Conservation (phyloP, 176 grass and related monocot genomes). For the Puya raimondii region DNA sequence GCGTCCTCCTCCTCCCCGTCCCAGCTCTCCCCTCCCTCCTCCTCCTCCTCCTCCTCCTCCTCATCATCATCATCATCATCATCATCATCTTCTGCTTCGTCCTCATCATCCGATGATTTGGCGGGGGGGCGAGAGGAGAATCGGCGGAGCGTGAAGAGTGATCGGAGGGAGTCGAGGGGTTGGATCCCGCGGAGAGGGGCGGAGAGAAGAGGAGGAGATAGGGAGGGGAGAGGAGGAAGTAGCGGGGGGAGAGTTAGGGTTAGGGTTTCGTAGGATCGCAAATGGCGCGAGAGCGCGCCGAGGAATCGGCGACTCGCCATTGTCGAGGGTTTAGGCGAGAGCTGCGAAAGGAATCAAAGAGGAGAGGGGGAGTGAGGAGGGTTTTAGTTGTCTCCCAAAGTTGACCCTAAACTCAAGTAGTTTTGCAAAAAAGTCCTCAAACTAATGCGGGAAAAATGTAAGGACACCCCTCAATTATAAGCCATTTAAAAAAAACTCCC, state of each 20-base stretch:
- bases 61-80: conserved; percentile 25
- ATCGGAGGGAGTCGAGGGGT: conserved; percentile 10
- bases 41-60: conserved; percentile 18
- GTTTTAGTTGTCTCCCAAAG: neutral
- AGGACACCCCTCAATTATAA: no score
- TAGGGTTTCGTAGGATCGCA: conserved; percentile 7
- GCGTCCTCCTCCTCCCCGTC: conserved; percentile 37
- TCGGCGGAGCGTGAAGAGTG: conserved; percentile 23
- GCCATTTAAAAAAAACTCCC: no score
- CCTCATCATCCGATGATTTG: conserved; percentile 39
- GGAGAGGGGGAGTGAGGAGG: neutral
- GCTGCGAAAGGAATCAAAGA: neutral
- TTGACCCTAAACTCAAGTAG: neutral
- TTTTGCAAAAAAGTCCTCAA: neutral
- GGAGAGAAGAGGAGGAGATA: neutral
- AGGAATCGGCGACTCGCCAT: conserved; percentile 81
- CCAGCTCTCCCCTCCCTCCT: conserved; percentile 39
- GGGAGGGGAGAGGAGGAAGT: conserved; percentile 1
- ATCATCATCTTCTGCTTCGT: conserved; percentile 1
- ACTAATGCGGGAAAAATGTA: no score
- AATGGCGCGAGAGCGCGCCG: conserved; percentile 33
- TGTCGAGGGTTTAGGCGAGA: conserved; percentile 30
- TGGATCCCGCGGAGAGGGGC: neutral
- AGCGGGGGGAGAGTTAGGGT: conserved; percentile 8
- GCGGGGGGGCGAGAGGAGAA: conserved; percentile 35